Evolutionary conservation across 768 basidiomycete genomes (phyloP), one percentile per base, ranked within the genome.

Genomic region (Scleroderma citrinum): DNA sequence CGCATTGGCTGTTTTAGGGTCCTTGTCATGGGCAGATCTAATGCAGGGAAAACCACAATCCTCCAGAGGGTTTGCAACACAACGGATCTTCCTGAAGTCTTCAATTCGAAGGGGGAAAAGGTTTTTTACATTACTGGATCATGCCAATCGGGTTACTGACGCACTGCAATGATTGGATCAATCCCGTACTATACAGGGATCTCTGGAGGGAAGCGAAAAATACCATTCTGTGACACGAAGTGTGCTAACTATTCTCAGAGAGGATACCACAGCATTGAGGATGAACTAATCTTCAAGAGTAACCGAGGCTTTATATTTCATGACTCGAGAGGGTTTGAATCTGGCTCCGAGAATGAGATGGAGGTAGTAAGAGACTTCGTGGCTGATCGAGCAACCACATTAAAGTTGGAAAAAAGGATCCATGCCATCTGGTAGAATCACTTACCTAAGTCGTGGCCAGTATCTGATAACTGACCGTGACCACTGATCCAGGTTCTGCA

Each of bases 21-120:
- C 23, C 67, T 74, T 35, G 54, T 72, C 13, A 69, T 74, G 17
- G 72, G 72, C 3, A 62, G 66, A 46, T 66, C 68, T 4, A 71
- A 72, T 46, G 63, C 70, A 1, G 72, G 72, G 1, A 74, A 74
- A 51, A 73, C 71, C 0, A 73, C 72, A 0, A 59, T 74, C 26
- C 58, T 72, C 19, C 61, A 71, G 54, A 64, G 59, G 47, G 62
- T 74, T 7, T 71, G 71, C 53, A 61, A 66, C 48, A 63, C 67
- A 5, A 61, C 51, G 1, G 65, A 71, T 5, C 57, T 65, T 2
- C 69, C 70, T 0, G 58, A 48, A 13, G 60, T 71, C 34, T 56
- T 53, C 16, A 54, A 60, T 52, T 13, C 46, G 5, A 6, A 41
- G 0, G 61, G 62, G 16, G 43, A 50, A 3, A 41, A 30, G 56